Conservation (phyloP, 192 early-diverging fungal genomes). For the Coemansia sp. region DNA sequence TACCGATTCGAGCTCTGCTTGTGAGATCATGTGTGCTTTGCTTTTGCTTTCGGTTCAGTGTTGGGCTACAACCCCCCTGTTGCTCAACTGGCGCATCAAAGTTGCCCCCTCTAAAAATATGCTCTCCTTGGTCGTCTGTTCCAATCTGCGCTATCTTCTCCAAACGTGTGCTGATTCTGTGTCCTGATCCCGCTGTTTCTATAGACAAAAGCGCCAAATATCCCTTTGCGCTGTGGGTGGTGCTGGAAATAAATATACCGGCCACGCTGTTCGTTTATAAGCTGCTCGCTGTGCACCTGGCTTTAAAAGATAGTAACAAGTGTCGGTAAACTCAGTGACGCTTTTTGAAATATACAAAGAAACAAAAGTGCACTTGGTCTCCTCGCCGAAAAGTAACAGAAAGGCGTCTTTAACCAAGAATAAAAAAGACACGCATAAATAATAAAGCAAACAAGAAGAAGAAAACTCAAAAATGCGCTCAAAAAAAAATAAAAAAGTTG, state of each 20-base stretch:
- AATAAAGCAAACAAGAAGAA: conserved; percentile 6
- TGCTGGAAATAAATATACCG: too few relatives aligned
- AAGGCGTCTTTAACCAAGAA: background rate
- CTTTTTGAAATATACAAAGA: conserved; percentile 7
- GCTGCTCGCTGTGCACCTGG: background rate
- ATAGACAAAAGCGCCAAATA: too few relatives aligned
- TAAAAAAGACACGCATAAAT: background rate
- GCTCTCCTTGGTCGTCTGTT: too few relatives aligned
- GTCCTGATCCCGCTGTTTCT: too few relatives aligned
- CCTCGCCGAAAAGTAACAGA: background rate
- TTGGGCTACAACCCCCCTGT: background rate
- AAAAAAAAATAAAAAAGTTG: conserved; percentile 5
- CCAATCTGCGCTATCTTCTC: too few relatives aligned
- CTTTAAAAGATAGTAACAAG: background rate
- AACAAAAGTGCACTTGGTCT: background rate
- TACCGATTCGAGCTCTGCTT: conserved; percentile 39
- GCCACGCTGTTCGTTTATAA: too few relatives aligned
- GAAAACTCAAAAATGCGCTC: background rate
- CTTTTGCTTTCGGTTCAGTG: background rate
- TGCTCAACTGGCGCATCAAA: background rate
- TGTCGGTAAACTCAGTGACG: background rate
- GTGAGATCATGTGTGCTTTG: conserved; percentile 33
- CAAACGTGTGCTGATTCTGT: too few relatives aligned
- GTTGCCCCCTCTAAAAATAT: background rate
- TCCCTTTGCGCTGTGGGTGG: too few relatives aligned